Conservation (phyloP, 1,139 yeast species). For the Blastobotrys capitulatus region DNA sequence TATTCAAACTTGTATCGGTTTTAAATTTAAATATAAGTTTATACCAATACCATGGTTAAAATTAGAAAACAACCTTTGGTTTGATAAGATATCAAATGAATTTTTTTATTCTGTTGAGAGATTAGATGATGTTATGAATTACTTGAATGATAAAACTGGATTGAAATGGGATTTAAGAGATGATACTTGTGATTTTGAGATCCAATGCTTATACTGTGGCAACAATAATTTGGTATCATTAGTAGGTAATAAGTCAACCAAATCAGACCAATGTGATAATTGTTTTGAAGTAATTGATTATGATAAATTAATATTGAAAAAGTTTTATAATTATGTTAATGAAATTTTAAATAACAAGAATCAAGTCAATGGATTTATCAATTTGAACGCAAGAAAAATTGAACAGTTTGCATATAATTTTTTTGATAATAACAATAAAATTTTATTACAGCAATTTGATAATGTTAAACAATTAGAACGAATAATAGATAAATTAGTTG, state of each 20-base stretch:
- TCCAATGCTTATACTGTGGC: no score
- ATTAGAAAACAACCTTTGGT: conserved; percentile 26
- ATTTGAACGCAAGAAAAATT: no score
- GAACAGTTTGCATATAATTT: no score
- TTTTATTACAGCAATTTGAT: no score
- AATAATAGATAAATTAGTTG: no score
- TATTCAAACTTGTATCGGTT: conserved; percentile 33
- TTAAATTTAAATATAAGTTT: not conserved
- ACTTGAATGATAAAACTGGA: not conserved
- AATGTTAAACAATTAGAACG: no score
- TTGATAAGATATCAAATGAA: conserved; percentile 16
- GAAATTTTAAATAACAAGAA: not conserved
- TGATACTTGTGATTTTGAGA: not conserved
- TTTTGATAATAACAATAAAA: no score
- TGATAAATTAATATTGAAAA: conserved; percentile 6
- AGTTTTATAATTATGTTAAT: conserved; percentile 2
- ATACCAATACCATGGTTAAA: conserved; percentile 12
- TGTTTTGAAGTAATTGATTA: conserved; percentile 11
- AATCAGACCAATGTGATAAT: not conserved
- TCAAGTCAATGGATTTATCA: no score
- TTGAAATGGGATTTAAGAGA: not conserved
- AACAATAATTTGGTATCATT: not conserved
- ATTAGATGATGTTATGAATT: not conserved
- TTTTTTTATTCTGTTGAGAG: conserved; percentile 14
- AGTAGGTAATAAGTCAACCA: not conserved